Conservation (phyloP, 441 rosid genomes). For the Erodium texanum region DNA sequence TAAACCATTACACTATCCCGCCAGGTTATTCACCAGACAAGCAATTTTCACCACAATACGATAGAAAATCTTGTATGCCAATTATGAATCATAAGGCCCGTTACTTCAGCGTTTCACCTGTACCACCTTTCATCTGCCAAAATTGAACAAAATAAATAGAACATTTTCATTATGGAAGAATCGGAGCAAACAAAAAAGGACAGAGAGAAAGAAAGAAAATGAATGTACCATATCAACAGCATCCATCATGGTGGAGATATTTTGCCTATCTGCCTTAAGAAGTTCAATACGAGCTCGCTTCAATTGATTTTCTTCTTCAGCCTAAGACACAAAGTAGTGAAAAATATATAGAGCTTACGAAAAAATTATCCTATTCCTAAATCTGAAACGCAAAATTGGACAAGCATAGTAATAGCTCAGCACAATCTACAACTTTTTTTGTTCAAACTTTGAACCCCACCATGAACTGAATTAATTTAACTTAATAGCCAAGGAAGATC, state of each 20-base stretch:
- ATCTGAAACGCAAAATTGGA: background rate
- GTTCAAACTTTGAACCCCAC: too few species aligned
- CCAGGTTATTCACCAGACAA: background rate
- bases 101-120: slow-evolving; percentile 17
- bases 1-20: too few species aligned
- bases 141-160: slow-evolving; percentile 4
- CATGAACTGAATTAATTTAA: too few species aligned
- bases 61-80: background rate
- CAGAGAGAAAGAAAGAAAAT: background rate
- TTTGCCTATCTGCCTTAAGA: background rate
- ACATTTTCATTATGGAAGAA: background rate
- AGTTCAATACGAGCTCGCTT: background rate
- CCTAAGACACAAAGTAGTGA: slow-evolving; percentile 23
- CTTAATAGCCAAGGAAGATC: too few species aligned
- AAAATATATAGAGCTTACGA: background rate
- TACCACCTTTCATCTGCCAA: slow-evolving; percentile 32
- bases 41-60: background rate
- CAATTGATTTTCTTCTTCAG: slow-evolving; percentile 36
- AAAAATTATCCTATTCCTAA: background rate
- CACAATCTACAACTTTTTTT: too few species aligned
- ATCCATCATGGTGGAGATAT: background rate
- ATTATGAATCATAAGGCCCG: slow-evolving; percentile 6
- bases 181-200: background rate
- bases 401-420: background rate
- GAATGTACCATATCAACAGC: background rate